These are phyloP conservation scores for Cardamine chenopodiifolia DNA, from an alignment of 345 rosid genomes.

Conservation along the genomic window DNA sequence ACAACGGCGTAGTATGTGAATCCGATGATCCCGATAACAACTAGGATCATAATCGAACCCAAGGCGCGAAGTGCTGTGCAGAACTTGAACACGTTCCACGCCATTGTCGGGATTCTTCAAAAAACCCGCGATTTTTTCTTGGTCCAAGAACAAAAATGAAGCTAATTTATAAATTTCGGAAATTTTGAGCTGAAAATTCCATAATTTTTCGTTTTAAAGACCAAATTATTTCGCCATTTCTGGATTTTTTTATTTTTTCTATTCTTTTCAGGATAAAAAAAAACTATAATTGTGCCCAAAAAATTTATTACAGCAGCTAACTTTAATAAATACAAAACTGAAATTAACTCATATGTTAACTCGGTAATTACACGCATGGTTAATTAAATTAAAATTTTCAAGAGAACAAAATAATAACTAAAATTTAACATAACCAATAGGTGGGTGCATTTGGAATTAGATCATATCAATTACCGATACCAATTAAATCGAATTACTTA, in stretches of 20 bases:
- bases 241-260: not conserved
- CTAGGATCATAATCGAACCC: slow-evolving; percentile 73
- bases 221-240: not conserved
- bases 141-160: not conserved
- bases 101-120: slow-evolving; percentile 46
- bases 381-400: too few relatives aligned
- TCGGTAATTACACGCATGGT: not conserved
- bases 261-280: not conserved
- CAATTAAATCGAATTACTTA: not conserved
- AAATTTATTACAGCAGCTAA: not conserved
- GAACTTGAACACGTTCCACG: slow-evolving; percentile 80
- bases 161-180: not conserved
- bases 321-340: not conserved
- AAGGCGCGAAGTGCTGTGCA: slow-evolving; percentile 78
- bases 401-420: not conserved
- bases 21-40: slow-evolving; percentile 63
- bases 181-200: slow-evolving; percentile 3
- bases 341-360: too few relatives aligned
- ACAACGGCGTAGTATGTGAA: slow-evolving; percentile 70
- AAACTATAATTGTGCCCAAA: not conserved
- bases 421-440: not conserved
- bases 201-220: not conserved
- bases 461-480: not conserved
- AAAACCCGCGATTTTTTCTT: not conserved
- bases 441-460: not conserved